Base-by-base conservation (phyloP, 2,329 filamentous ascomycete genomes). In the Pyrenophora seminiperda region DNA sequence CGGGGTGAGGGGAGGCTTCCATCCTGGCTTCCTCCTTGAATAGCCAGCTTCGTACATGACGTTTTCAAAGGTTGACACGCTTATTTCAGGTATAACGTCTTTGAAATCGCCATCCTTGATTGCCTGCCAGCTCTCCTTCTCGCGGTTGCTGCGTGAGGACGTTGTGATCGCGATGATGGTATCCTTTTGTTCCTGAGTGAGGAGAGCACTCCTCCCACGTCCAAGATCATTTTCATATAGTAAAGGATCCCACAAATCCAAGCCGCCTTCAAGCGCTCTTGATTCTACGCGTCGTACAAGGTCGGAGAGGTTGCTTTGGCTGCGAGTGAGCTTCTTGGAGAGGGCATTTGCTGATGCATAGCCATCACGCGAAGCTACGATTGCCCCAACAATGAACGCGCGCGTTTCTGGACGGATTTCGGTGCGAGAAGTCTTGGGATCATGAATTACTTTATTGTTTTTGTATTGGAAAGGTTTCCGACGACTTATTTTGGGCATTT, bases 391-490 rank as follows among this genome's bases (percentile, higher is more conserved):
- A 6, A 42, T 13, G 13, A 42, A 42, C 17, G 40, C 40, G 17
- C 29, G 40, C 13, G 40, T 42, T 42, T 31, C 13, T 42, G 30
- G 40, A 7, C 5, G 7, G 17, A 42, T 33, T 24, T 33, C 17
- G 3, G 40, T 33, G 17, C 40, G 40, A 33, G 29, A 42, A 42
- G 39, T 41, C 24, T 41, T 41, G 14, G 27, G 27, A 18, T n/a
- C 14, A 10, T 32, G 22, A 11, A 32, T 15, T 14, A 32, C 14
- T 13, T 19, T 9, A 20, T 19, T 32, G 9, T 18, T 5, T n/a
- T 41, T 30, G 27, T 41, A 41, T 41, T 31, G 5, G 11, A 41
- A 41, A 17, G 39, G 39, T 31, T 41, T 41, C 7, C 39, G 27
- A 32, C 39, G n/a, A 20, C 11, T 24, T 10, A n/a, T n/a, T n/a